These are phyloP conservation scores for Colletotrichum horii DNA, from an alignment of 2,329 filamentous ascomycete genomes.

Conservation along the genomic window DNA sequence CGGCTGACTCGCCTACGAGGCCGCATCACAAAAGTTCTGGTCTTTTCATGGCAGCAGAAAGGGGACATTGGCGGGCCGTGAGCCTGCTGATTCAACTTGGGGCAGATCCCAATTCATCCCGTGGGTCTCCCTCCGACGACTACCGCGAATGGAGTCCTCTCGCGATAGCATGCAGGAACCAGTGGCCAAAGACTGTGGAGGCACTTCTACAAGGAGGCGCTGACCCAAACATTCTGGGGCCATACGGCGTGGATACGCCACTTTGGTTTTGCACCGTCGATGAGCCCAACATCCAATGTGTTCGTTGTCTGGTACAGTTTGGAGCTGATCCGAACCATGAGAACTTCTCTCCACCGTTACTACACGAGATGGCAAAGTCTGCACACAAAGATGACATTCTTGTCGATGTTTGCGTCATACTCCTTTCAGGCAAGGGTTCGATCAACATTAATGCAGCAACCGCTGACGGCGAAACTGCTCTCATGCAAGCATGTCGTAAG, in stretches of 20 bases:
- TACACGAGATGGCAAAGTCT: neutral
- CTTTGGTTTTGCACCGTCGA: neutral
- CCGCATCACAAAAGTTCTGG: neutral
- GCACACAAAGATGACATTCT: neutral
- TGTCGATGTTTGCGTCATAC: neutral
- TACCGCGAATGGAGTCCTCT: neutral
- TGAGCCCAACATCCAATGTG: neutral
- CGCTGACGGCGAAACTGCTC: neutral
- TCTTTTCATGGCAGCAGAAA: neutral
- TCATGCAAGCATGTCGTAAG: neutral
- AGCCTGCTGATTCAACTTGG: neutral
- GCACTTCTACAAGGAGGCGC: neutral
- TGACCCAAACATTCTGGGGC: neutral
- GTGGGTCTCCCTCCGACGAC: neutral
- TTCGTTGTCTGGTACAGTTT: neutral
- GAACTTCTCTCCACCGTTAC: neutral
- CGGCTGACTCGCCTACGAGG: accelerated
- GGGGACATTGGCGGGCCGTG: neutral
- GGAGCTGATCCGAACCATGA: neutral
- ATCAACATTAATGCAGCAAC: neutral
- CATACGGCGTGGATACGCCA: neutral
- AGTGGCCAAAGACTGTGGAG: neutral
- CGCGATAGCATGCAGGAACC: neutral
- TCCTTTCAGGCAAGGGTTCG: accelerated
- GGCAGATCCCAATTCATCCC: neutral